Base-by-base conservation (phyloP, 192 early-diverging fungal genomes). In the Globomyces pollinis-pini region DNA sequence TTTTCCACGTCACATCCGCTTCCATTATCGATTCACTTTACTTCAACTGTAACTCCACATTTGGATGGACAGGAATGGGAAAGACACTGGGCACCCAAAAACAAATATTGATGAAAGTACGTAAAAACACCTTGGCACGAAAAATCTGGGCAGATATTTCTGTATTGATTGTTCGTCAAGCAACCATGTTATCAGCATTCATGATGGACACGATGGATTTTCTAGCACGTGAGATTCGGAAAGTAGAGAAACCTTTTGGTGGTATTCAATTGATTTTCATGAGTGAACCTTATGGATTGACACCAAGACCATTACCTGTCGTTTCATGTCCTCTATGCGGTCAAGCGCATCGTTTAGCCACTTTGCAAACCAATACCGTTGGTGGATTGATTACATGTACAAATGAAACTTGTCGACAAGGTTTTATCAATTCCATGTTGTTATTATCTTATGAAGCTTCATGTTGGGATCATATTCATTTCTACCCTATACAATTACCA, bases 1-100 rank as follows among this genome's bases (percentile, higher is more conserved):
- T 28, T 18, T 28, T 57, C 26, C 24, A 31, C 41, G 18, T 33
- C n/a, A 57, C 31, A 12, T 34, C 55, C 0, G 24, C 28, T 7
- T 57, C 55, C n/a, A 38, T 33, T 12, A 57, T 57, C 1, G 41
- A 15, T n/a, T 57, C 55, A 6, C 31, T 42, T 9, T 41, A 57
- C 24, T 16, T 21, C n/a, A 15, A 29, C 6, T 29, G 15, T 13
- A 26, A 36, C 18, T 33, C 23, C 6, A 31, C 55, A 31, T 8
- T 57, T 4, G 55, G 55, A 42, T 57, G 55, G 55, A 57, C 55
- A 20, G 55, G 55, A 26, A 57, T 57, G 55, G 55, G 55, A 2
- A 57, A 57, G 26, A 38, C 55, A 26, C 16, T 57, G 15, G 55
- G 55, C 23, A 57, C 55, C 11, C 38, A 57, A 18, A 57, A 57